Percentiles rank a stretch among this genome's conserved stretches.
Conservation (phyloP, 768 basidiomycete species). For the Tulasnella calospora region DNA sequence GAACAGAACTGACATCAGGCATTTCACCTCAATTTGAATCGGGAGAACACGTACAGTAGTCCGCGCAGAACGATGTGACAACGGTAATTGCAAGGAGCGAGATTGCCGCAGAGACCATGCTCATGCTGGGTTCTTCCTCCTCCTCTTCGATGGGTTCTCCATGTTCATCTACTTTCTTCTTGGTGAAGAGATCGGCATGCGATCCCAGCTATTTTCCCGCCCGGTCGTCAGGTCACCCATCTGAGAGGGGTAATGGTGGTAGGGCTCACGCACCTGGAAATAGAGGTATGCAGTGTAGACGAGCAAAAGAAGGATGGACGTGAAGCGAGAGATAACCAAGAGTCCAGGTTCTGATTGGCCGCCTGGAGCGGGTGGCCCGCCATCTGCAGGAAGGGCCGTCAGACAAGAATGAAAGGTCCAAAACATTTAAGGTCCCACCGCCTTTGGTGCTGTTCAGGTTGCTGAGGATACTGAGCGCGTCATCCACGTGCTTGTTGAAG, state of each 20-base stretch:
- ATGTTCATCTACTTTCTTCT: neutral
- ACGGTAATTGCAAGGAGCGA: constrained; percentile 65
- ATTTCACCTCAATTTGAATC: neutral
- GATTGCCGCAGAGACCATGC: constrained; percentile 25
- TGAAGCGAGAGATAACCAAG: constrained; percentile 26
- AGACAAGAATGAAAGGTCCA: neutral
- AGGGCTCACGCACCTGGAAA: constrained; percentile 26
- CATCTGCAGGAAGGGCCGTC: neutral
- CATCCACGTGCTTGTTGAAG: neutral
- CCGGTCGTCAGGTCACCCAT: neutral
- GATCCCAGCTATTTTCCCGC: constrained; percentile 16
- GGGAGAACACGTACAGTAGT: constrained; percentile 57
- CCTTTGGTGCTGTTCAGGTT: neutral
- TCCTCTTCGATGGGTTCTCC: constrained; percentile 16
- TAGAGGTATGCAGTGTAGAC: constrained; percentile 26
- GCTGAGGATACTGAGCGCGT: constrained; percentile 10
- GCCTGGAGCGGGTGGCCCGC: neutral
- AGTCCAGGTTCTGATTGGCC: constrained; percentile 15
- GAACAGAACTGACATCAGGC: neutral
- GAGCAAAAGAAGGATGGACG: constrained; percentile 27
- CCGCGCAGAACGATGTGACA: constrained; percentile 82
- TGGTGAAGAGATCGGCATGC: constrained; percentile 24
- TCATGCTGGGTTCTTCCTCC: constrained; percentile 24
- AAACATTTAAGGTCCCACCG: neutral
- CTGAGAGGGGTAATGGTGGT: neutral